These are phyloP conservation scores for Fonsecaea multimorphosa DNA, from an alignment of 2,329 filamentous ascomycete species.

Conservation along the genomic window DNA sequence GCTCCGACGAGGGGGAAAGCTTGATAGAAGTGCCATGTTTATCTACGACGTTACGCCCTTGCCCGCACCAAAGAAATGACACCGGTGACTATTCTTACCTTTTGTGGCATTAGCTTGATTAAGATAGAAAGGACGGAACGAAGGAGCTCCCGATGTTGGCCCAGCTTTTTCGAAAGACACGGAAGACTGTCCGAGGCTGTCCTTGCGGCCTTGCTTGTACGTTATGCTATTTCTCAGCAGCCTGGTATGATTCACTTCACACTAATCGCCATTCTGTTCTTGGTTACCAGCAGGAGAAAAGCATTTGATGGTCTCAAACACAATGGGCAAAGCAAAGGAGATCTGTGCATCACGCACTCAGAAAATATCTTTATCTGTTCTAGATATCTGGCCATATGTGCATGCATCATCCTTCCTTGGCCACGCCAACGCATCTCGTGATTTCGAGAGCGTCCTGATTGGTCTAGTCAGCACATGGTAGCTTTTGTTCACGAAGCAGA, in stretches of 20 bases:
- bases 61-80: neutral
- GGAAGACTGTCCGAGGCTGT: too few species aligned
- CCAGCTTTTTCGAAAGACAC: too few species aligned
- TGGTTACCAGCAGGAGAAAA: too few species aligned
- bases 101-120: too few species aligned
- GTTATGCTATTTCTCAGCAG: too few species aligned
- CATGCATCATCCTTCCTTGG: constrained; percentile 9
- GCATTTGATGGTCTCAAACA: neutral
- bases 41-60: neutral
- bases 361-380: neutral
- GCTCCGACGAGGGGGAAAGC: neutral
- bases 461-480: constrained; percentile 35
- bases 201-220: too few species aligned
- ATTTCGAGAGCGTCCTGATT: constrained; percentile 70
- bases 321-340: neutral
- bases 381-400: neutral
- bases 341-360: neutral
- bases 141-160: too few species aligned
- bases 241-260: too few species aligned
- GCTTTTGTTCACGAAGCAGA: neutral
- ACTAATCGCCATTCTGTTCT: too few species aligned
- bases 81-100: too few species aligned
- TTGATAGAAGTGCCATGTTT: neutral
- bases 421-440: constrained; percentile 61
- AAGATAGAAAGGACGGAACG: too few species aligned